A percentile compares a stretch with the other conserved stretches of the same genome.
phyloP scores from a whole-genome alignment of 768 basidiomycete species.

The Tulasnella calospora region DNA sequence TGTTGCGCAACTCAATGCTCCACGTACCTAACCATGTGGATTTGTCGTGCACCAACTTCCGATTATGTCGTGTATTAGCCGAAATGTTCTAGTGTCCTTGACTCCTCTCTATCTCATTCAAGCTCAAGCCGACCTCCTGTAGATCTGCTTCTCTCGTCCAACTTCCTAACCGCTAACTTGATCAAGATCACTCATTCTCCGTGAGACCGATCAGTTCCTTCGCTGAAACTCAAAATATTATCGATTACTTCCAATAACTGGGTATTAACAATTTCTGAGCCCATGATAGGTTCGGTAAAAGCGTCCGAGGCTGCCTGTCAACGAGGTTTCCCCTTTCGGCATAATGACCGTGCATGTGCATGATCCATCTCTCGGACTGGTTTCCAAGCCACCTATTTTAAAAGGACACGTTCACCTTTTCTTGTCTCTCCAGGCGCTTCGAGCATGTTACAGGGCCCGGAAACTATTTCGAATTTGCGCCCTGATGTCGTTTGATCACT shows the following conservation, averaged over 20 bases:
- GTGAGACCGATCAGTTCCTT: neutral
- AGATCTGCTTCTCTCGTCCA: neutral
- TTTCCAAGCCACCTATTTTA: neutral
- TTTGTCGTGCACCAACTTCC: neutral
- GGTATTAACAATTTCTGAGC: neutral
- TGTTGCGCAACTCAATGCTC: neutral
- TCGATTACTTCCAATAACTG: neutral
- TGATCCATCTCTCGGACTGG: neutral
- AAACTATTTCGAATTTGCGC: neutral
- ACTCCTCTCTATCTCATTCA: neutral
- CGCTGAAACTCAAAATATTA: conserved; percentile 6
- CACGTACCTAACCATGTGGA: neutral
- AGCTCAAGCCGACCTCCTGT: neutral
- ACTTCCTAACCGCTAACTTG: neutral
- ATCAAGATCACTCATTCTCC: neutral
- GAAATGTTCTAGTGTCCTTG: neutral
- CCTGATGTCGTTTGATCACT: neutral
- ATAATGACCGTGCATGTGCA: neutral
- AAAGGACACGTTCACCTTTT: neutral
- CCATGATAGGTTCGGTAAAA: conserved; percentile 5
- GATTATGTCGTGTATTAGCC: neutral
- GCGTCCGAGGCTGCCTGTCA: neutral
- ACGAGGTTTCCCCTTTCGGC: conserved; percentile 4
- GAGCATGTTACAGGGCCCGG: neutral
- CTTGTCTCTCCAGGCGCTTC: neutral